These are phyloP conservation scores for Dictyostelium firmibasis DNA, from an alignment of 78 protist genomes.

Conservation along the genomic window DNA sequence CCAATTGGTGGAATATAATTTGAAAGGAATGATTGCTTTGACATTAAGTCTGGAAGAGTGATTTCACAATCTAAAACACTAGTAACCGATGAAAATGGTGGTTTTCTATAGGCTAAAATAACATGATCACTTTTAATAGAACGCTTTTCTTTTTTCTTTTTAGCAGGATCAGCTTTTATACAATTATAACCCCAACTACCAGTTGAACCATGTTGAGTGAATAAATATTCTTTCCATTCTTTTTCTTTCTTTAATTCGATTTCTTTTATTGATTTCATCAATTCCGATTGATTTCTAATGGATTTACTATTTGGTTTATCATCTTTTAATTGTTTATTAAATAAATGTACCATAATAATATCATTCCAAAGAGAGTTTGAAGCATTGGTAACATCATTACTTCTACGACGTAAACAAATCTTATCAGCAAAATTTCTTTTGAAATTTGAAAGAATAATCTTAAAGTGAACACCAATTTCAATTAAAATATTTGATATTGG, in stretches of 20 bases:
- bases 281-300: neutral
- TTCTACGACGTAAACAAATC: conserved; percentile 4
- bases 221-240: neutral
- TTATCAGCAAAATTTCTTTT: neutral
- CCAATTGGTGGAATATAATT: neutral
- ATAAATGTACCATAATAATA: conserved; percentile 14
- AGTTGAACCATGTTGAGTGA: neutral
- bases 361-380: conserved; percentile 14
- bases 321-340: neutral
- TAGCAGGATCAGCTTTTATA: neutral
- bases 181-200: conserved; percentile 12
- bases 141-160: conserved; percentile 16
- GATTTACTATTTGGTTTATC: neutral
- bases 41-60: neutral
- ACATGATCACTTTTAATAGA: neutral
- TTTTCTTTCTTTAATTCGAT: neutral
- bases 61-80: neutral
- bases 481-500: neutral
- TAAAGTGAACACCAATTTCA: conserved; percentile 17
- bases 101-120: conserved; percentile 22
- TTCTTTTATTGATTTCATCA: neutral
- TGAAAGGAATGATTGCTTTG: neutral
- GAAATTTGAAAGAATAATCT: neutral
- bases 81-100: neutral
- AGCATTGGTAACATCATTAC: conserved; percentile 26